These are phyloP conservation scores for Eutypa lata DNA, from an alignment of 2,329 filamentous ascomycete species.

Conservation along the genomic window DNA sequence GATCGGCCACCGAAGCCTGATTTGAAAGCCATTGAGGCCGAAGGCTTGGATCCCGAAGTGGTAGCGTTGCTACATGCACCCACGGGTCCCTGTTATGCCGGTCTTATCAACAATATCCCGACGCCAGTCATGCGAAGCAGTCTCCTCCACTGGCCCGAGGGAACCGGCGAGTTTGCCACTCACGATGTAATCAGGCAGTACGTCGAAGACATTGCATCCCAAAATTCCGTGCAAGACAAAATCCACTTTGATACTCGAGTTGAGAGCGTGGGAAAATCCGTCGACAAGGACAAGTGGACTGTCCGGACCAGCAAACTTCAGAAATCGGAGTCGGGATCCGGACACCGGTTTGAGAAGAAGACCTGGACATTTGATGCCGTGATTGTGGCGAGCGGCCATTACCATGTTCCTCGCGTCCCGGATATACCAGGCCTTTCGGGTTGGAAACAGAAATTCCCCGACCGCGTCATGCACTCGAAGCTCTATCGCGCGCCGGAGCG, in stretches of 20 bases:
- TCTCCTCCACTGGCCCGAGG: slow-evolving; percentile 51
- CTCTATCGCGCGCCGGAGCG: slow-evolving; percentile 62
- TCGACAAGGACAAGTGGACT: slow-evolving; percentile 41
- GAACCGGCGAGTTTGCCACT: slow-evolving; percentile 56
- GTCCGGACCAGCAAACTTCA: slow-evolving; percentile 46
- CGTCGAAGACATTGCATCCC: slow-evolving; percentile 54
- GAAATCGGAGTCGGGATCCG: slow-evolving; percentile 11
- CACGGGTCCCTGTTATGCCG: slow-evolving; percentile 53
- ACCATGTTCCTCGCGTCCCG: slow-evolving; percentile 60
- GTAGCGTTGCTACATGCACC: slow-evolving; percentile 38
- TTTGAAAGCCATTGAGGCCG: slow-evolving; percentile 16
- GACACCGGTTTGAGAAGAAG: slow-evolving; percentile 25
- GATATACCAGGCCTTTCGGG: slow-evolving; percentile 54
- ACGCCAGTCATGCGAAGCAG: slow-evolving; percentile 47
- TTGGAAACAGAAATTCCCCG: slow-evolving; percentile 54
- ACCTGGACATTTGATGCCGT: slow-evolving; percentile 57
- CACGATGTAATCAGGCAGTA: slow-evolving; percentile 58
- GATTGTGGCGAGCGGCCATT: slow-evolving; percentile 66
- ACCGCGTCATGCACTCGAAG: slow-evolving; percentile 64
- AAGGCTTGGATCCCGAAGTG: slow-evolving; percentile 19
- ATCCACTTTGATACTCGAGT: slow-evolving; percentile 61
- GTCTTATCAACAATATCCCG: slow-evolving; percentile 72
- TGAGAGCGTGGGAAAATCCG: slow-evolving; percentile 44
- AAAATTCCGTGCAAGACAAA: slow-evolving; percentile 45
- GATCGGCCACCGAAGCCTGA: slow-evolving; percentile 19